Percentiles rank a stretch among this genome's conserved stretches.
Evolutionary conservation across 1,284 basidiomycete genomes (phyloP).

Genomic region (Rhodofomes roseus): DNA sequence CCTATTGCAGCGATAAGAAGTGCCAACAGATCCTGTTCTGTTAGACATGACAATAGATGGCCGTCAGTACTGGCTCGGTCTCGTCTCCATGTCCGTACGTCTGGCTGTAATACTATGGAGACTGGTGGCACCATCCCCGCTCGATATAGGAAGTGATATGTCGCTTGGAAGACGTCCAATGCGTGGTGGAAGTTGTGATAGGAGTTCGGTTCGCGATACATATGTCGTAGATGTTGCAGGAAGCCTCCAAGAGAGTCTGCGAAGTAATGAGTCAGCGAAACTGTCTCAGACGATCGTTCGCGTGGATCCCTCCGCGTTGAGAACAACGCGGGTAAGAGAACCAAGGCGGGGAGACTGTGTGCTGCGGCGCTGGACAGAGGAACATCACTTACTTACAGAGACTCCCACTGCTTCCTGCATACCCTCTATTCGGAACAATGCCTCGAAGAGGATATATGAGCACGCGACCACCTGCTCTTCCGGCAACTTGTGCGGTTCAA

Average conservation of each 20-base stretch:
- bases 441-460: constrained; percentile 76
- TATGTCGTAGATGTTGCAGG: constrained; percentile 76
- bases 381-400: constrained; percentile 50
- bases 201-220: constrained; percentile 86
- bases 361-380: neutral
- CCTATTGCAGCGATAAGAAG: constrained; percentile 89
- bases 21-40: constrained; percentile 74
- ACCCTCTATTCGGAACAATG: constrained; percentile 69
- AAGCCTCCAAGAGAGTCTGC: constrained; percentile 71
- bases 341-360: too few species aligned
- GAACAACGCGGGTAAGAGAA: too few species aligned
- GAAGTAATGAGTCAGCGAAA: neutral
- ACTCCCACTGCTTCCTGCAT: constrained; percentile 66
- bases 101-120: constrained; percentile 45
- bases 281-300: neutral
- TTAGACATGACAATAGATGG: constrained; percentile 49
- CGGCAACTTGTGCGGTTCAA: constrained; percentile 79
- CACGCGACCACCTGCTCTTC: constrained; percentile 81
- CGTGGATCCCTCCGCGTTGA: neutral
- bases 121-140: constrained; percentile 80
- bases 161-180: constrained; percentile 90
- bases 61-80: constrained; percentile 33
- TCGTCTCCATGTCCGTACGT: constrained; percentile 45
- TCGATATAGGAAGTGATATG: constrained; percentile 77
- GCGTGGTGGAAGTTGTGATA: constrained; percentile 98